Evolutionary conservation across 169 alveolate species (phyloP).

Genomic region (Perkinsus chesapeaki): DNA sequence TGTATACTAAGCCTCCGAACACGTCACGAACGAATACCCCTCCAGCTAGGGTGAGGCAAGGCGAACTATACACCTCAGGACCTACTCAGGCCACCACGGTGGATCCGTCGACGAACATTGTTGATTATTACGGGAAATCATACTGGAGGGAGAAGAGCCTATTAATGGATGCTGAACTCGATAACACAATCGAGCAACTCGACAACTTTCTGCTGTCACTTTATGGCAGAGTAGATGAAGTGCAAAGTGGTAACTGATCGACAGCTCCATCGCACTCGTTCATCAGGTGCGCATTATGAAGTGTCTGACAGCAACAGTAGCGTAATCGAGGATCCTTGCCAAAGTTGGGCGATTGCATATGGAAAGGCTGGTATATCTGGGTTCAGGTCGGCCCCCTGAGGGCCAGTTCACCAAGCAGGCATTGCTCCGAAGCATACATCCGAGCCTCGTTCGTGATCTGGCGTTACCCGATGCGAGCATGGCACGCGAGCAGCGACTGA

Average conservation of each 20-base stretch:
- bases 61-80: no score
- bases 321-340: no score
- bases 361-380: background rate
- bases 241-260: no score
- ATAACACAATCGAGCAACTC: background rate
- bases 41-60: no score
- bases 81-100: no score
- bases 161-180: background rate
- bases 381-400: background rate
- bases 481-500: background rate
- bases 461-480: background rate
- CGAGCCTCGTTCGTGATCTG: background rate
- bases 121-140: background rate
- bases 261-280: no score
- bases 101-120: background rate
- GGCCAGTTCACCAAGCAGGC: background rate
- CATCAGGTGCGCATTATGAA: no score
- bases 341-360: background rate
- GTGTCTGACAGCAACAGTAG: no score
- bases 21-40: background rate
- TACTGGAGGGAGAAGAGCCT: background rate
- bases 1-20: background rate
- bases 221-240: no score
- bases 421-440: background rate
- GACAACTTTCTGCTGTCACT: background rate